phyloP scores from a whole-genome alignment of 495 filamentous ascomycete species.

The Penicillium ochrochloron region DNA sequence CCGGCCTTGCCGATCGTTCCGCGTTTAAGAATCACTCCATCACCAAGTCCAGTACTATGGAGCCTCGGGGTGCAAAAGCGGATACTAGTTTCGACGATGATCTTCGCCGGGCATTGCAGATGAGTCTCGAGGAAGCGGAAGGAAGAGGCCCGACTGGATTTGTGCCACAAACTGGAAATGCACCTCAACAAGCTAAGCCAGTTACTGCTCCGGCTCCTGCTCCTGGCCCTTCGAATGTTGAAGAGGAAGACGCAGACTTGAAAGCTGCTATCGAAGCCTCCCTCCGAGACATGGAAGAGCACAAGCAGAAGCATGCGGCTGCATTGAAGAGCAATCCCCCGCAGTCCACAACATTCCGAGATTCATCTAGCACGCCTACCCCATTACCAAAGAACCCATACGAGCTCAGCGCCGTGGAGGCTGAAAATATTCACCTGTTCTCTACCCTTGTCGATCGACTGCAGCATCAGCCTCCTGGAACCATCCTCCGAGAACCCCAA shows the following conservation, averaged over 20 bases:
- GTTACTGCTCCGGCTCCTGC: slow-evolving; percentile 23
- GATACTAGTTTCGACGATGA: slow-evolving; percentile 94
- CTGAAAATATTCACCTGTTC: slow-evolving; percentile 97
- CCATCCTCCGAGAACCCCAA: slow-evolving; percentile 91
- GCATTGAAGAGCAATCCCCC: slow-evolving; percentile 69
- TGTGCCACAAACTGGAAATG: slow-evolving; percentile 63
- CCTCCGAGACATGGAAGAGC: slow-evolving; percentile 96
- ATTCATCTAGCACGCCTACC: slow-evolving; percentile 34
- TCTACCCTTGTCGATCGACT: slow-evolving; percentile 91
- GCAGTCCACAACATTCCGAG: slow-evolving; percentile 34
- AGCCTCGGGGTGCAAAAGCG: slow-evolving; percentile 83
- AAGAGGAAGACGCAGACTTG: slow-evolving; percentile 84
- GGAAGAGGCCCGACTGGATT: slow-evolving; percentile 72
- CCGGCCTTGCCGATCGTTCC: slow-evolving; percentile 48
- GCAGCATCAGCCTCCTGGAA: slow-evolving; percentile 93
- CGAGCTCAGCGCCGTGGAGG: slow-evolving; percentile 90
- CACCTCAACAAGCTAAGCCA: slow-evolving; percentile 46
- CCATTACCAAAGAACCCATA: slow-evolving; percentile 83
- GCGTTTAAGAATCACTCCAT: slow-evolving; percentile 57
- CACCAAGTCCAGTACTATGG: slow-evolving; percentile 68
- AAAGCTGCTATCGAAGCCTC: slow-evolving; percentile 97
- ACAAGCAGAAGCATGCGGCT: slow-evolving; percentile 87
- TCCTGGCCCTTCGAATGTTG: slow-evolving; percentile 37
- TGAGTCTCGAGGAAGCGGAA: slow-evolving; percentile 95
- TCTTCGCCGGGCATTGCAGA: slow-evolving; percentile 86